Evolutionary conservation across 768 basidiomycete genomes (phyloP), one percentile per base, ranked within the genome.

Genomic region (Galerina sulciceps): DNA sequence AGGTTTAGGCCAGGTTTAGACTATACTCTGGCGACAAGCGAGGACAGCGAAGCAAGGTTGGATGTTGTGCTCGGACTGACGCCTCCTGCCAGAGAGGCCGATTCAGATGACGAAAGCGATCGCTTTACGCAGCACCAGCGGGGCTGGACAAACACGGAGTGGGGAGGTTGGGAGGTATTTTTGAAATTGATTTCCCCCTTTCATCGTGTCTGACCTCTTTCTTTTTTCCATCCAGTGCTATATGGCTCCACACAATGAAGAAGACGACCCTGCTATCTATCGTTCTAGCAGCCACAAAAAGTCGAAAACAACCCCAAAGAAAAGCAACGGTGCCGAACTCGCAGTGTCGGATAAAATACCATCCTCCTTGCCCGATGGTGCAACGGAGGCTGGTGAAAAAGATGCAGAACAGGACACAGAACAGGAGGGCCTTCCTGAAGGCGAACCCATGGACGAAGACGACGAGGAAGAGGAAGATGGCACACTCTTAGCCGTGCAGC

Each of bases 201-300:
- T 18, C 31, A 37, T 50, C 1, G 41, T 3, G 31, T 55, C 31
- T 63, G 42, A 34, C 45, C 51, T 15, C 18, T 61, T 31, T 54
- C 50, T 50, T 15, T 41, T 18, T 48, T 47, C 45, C 50, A 6
- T 61, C 8, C 61, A 94, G 89, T 95, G 94, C 69, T 99, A 98
- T 73, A 91, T 97, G 85, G 91, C 94, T 1, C 92, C 93, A 41
- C 94, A 96, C 62, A 89, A 96, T 61, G 94, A 93, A 65, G 93
- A 94, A 67, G 95, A 96, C 62, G 96, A 99, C 71, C 95, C 95
- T 13, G 94, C 96, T 1, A 90, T 97, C 14, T 99, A 96, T 71
- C 89, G 94, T 26, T 83, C 85, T 15, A 82, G 86, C 18, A 79
- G 80, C 15, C 73, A 77, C 40, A 80, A 81, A 68, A 80, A 79